Percentiles rank a stretch among this genome's conserved stretches.
Conservation (phyloP, 495 filamentous ascomycete species). For the Neurospora sp. region DNA sequence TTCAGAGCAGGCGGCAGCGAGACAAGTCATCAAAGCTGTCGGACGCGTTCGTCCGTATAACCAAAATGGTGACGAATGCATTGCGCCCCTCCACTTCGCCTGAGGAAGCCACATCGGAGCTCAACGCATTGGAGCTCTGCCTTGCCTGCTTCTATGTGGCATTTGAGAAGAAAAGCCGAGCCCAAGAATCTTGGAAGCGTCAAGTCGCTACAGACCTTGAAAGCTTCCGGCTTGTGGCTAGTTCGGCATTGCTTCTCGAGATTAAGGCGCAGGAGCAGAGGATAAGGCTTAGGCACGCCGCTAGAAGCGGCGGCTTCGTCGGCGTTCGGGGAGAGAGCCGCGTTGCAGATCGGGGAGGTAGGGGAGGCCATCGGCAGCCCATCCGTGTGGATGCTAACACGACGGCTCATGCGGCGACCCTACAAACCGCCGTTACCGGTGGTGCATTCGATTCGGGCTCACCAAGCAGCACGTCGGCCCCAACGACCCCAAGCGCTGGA, state of each 20-base stretch:
- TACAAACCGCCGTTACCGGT: too few relatives aligned
- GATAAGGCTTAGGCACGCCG: neutral
- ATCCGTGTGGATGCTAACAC: neutral
- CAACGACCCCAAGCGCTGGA: neutral
- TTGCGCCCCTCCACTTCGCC: slow-evolving; percentile 14
- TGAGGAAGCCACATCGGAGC: neutral
- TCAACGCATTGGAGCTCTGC: slow-evolving; percentile 27
- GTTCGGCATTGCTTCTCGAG: slow-evolving; percentile 27
- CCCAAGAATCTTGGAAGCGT: slow-evolving; percentile 1
- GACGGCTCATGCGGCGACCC: neutral
- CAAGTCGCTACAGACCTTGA: slow-evolving; percentile 11
- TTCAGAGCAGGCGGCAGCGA: slow-evolving; percentile 49
- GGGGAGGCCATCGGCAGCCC: neutral
- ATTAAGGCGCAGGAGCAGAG: slow-evolving; percentile 9
- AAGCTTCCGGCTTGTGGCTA: slow-evolving; percentile 34
- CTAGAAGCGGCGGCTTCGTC: neutral
- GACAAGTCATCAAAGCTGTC: slow-evolving; percentile 51
- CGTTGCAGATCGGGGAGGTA: neutral
- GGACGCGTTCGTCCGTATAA: slow-evolving; percentile 48
- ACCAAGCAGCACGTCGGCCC: neutral
- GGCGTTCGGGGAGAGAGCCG: neutral
- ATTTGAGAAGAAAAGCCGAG: neutral
- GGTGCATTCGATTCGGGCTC: neutral
- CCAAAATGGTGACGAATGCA: slow-evolving; percentile 33
- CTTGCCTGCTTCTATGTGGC: slow-evolving; percentile 28